Evolutionary conservation across 176 grass and related monocot genomes (phyloP), one percentile per base, ranked within the genome.

Genomic region (Puccinellia tenuiflora): DNA sequence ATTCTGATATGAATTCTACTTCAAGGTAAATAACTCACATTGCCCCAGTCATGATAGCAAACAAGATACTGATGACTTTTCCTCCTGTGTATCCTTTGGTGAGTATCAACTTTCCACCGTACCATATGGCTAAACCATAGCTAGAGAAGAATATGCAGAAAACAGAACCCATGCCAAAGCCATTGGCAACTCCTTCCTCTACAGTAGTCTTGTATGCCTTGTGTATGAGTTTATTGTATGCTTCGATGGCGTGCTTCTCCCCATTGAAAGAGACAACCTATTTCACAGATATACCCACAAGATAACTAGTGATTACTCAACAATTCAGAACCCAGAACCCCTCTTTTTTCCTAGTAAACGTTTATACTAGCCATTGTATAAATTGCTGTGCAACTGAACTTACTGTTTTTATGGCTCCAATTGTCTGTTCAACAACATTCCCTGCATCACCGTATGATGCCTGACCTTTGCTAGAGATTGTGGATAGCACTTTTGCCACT

Each of bases 231-330:
- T 82, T 95, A 65, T 92, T 89, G 31, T 95, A 95, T 7, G 63
- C 53, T 54, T 15, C 35, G 43, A 92, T 73, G 26, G 93, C 93
- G 69, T 85, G 78, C 14, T 95, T 92, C 85, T 95, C 93, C 33
- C 92, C 93, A 33, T 92, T 95, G 74, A 95, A 95, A 14, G 93
- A 92, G 3, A 55, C 90, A 68, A 95, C 93, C 93, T 95, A 59
- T 87, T 90, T 68, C 56, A 35, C 70, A 61, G 14, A 68, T 37
- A 60, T 18, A 50, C 35, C 55, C 82, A 76, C 25, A 88, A 35
- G 11, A 40, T 71, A 85, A 42, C 5, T 11, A 46, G 21, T 79
- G 56, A 81, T 69, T 25, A 35, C 48, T 48, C 26, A 65, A 68
- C 69, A 20, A 55, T 24, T 48, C 6, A 48, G 6, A 64, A 28